Evolutionary conservation across 805 yeast species (phyloP).

Genomic region (Candida chilensis): DNA sequence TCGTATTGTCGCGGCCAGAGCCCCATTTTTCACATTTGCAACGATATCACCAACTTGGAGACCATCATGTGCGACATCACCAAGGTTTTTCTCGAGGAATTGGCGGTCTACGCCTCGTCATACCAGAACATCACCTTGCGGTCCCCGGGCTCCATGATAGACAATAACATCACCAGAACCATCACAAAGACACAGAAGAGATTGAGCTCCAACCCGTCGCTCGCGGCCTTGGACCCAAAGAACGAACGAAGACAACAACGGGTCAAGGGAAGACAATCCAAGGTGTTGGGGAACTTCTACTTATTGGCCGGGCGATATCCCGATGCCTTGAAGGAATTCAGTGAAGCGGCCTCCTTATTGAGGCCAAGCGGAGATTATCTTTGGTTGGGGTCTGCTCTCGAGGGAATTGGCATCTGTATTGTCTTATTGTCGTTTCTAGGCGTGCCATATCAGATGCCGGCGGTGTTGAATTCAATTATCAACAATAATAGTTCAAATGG

Average conservation of each 20-base stretch:
- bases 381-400: conserved; percentile 88
- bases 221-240: conserved; percentile 5
- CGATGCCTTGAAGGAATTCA: conserved; percentile 63
- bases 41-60: conserved; percentile 28
- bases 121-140: conserved; percentile 73
- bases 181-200: too few relatives aligned
- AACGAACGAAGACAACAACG: conserved; percentile 17
- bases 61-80: conserved; percentile 70
- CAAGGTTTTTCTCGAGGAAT: conserved; percentile 47
- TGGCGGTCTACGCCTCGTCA: conserved; percentile 64
- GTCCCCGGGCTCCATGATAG: conserved; percentile 65
- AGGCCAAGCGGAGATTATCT: conserved; percentile 62
- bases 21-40: conserved; percentile 1
- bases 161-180: conserved; percentile 39
- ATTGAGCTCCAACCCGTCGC: conserved; percentile 1
- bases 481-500: conserved; percentile 1
- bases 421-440: conserved; percentile 50
- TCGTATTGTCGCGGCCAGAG: conserved; percentile 7
- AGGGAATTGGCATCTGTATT: conserved; percentile 64
- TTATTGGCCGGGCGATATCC: conserved; percentile 71
- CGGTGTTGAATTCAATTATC: conserved; percentile 6
- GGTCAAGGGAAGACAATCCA: conserved; percentile 65
- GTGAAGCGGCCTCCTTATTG: conserved; percentile 59
- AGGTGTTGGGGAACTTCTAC: conserved; percentile 68
- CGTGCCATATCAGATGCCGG: conserved; percentile 30